phyloP scores from a whole-genome alignment of 306 rosid species.

The Arachis hypogaea region DNA sequence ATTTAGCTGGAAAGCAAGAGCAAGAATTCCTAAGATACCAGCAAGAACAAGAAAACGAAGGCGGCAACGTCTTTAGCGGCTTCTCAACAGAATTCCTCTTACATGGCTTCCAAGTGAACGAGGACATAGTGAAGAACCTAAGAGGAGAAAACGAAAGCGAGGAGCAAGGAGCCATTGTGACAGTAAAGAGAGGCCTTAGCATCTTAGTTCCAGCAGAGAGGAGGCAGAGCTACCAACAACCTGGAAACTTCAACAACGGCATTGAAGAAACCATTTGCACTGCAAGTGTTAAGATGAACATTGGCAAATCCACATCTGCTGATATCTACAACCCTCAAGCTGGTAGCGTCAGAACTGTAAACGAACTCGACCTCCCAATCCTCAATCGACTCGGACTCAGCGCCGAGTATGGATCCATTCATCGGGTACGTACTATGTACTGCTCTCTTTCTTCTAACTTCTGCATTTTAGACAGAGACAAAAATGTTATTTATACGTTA shows the following conservation, averaged over 20 bases:
- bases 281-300: slow-evolving; percentile 47
- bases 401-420: slow-evolving; percentile 51
- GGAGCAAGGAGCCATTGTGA: slow-evolving; percentile 49
- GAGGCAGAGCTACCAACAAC: neutral
- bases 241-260: slow-evolving; percentile 25
- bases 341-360: slow-evolving; percentile 48
- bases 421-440: neutral
- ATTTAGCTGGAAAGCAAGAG: slow-evolving; percentile 67
- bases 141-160: slow-evolving; percentile 52
- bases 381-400: slow-evolving; percentile 49
- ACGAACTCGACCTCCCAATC: slow-evolving; percentile 44
- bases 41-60: slow-evolving; percentile 22
- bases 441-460: too few species aligned
- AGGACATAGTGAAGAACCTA: slow-evolving; percentile 41
- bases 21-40: slow-evolving; percentile 37
- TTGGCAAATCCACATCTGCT: slow-evolving; percentile 45
- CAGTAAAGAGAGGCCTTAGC: slow-evolving; percentile 50
- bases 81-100: slow-evolving; percentile 43
- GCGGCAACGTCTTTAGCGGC: slow-evolving; percentile 54
- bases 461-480: too few species aligned
- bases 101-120: slow-evolving; percentile 49
- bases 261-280: slow-evolving; percentile 58
- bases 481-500: too few species aligned
- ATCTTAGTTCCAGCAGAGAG: slow-evolving; percentile 49
- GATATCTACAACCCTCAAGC: slow-evolving; percentile 52